A percentile compares a stretch with the other conserved stretches of the same genome.
phyloP scores from a whole-genome alignment of 1,284 basidiomycete genomes.

The Afroboletus lepidellus region DNA sequence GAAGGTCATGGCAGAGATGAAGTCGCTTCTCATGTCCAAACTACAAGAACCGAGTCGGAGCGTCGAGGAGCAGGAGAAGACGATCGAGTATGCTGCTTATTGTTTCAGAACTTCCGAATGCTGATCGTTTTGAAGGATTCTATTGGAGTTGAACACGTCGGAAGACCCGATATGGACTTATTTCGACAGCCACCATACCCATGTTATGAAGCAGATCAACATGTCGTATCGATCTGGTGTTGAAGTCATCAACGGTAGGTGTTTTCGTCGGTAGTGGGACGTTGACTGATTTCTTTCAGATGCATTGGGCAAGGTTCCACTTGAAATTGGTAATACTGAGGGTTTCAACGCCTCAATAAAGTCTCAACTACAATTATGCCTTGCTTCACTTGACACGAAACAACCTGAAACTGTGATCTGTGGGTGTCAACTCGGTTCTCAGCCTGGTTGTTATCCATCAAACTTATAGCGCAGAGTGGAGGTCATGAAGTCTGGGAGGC shows the following conservation, averaged over 20 bases:
- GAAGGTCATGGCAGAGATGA: conserved; percentile 93
- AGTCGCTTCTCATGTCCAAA: conserved; percentile 70
- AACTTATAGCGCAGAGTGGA: conserved; percentile 46
- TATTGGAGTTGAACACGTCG: conserved; percentile 78
- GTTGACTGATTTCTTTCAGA: conserved; percentile 33
- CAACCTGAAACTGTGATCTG: conserved; percentile 63
- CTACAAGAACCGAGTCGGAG: conserved; percentile 77
- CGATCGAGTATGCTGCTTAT: conserved; percentile 75
- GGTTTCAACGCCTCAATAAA: conserved; percentile 46
- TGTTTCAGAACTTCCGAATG: background rate
- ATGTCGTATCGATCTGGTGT: conserved; percentile 59
- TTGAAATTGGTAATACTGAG: conserved; percentile 38
- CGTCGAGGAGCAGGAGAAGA: conserved; percentile 96
- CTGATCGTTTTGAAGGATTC: conserved; percentile 53
- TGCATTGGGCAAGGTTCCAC: conserved; percentile 41
- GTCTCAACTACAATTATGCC: conserved; percentile 54
- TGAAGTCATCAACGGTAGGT: conserved; percentile 57
- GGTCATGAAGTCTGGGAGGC: conserved; percentile 83
- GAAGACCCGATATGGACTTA: conserved; percentile 94
- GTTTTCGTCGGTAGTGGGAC: conserved; percentile 8
- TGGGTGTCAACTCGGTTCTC: conserved; percentile 36
- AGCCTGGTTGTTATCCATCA: background rate
- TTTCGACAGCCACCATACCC: conserved; percentile 89
- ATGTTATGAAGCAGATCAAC: conserved; percentile 81
- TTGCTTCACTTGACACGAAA: conserved; percentile 61